Base-by-base conservation (phyloP, 2,329 filamentous ascomycete species). In the Colletotrichum coccodes region DNA sequence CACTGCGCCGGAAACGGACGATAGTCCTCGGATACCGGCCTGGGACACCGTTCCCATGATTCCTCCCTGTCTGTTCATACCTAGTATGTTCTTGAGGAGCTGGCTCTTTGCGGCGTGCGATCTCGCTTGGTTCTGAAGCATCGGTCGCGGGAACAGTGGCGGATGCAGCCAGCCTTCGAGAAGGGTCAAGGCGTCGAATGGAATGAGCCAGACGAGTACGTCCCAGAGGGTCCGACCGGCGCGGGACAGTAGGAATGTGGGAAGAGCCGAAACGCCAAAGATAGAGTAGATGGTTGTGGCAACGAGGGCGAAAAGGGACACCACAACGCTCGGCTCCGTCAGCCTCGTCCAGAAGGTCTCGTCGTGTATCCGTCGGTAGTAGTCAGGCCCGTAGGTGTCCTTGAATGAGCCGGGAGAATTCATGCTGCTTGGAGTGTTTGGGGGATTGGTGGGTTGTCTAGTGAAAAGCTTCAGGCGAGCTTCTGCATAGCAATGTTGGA, bases 101-200 rank as follows among this genome's bases (percentile, higher is more conserved):
- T 90, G 86, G 76, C 88, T 90, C 79, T 94, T 94, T 30, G 86
- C 85, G 18, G 83, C 84, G 81, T 86, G 82, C 47, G 79, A 84
- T 72, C 75, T 81, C 68, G 77, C 79, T 62, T 74, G 79, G 68
- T 74, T 76, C 76, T 76, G 76, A 72, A 70, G 79, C 79, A 77
- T 81, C 44, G 80, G 76, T 60, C 74, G 74, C 12, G 83, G 79
- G 52, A 83, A 76, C 18, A 82, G 79, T 67, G 81, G 83, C 70
- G 82, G 84, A 75, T 82, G 84, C 70, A 87, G 84, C 85, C 82
- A 89, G 77, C 78, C 75, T 76, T 90, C 87, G 72, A 91, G 71
- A 60, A 85, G 80, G 79, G 89, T 86, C 40, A 93, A 78, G 1
- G 92, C 74, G 30, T 81, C 79, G 18, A 85, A 82, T 1, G 92